Evolutionary conservation across 768 basidiomycete genomes (phyloP).

Genomic region (Collybia sordida): DNA sequence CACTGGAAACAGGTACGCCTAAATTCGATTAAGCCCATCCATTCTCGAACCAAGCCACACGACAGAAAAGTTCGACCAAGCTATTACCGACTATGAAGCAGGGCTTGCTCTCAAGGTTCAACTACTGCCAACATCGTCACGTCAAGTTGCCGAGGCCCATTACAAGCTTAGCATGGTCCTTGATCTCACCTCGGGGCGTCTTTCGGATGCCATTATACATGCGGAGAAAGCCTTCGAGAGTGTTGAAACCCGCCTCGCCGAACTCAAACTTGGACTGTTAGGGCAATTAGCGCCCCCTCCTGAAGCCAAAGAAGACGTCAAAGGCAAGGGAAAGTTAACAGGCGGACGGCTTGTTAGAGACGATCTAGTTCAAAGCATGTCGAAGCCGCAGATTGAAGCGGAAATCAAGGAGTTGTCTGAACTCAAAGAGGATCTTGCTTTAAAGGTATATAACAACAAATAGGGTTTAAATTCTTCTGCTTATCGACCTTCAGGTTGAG

Average conservation of each 20-base stretch:
- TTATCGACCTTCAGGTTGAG: slow-evolving; percentile 62
- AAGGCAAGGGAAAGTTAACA: slow-evolving; percentile 76
- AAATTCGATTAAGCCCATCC: too few species aligned
- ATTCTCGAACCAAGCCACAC: neutral
- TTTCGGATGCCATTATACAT: slow-evolving; percentile 79
- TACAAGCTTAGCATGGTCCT: slow-evolving; percentile 94
- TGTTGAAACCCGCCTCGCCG: slow-evolving; percentile 66
- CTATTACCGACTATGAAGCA: slow-evolving; percentile 81
- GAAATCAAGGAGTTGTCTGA: slow-evolving; percentile 80
- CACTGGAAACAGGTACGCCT: slow-evolving; percentile 87
- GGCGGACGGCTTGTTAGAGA: slow-evolving; percentile 42
- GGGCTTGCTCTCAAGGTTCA: slow-evolving; percentile 72
- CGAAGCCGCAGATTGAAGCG: slow-evolving; percentile 66
- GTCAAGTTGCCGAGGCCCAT: slow-evolving; percentile 91
- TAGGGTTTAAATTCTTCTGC: neutral
- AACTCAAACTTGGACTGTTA: slow-evolving; percentile 49
- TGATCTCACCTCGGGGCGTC: slow-evolving; percentile 83
- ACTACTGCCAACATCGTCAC: slow-evolving; percentile 82
- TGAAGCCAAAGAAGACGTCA: slow-evolving; percentile 39
- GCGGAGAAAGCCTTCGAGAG: slow-evolving; percentile 80
- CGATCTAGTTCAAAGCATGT: slow-evolving; percentile 65
- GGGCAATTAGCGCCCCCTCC: slow-evolving; percentile 32
- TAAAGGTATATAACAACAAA: slow-evolving; percentile 56
- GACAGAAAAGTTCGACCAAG: slow-evolving; percentile 94
- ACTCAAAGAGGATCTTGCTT: slow-evolving; percentile 76